These are phyloP conservation scores for Eucalyptus cloeziana DNA, from an alignment of 345 rosid genomes.

Conservation along the genomic window DNA sequence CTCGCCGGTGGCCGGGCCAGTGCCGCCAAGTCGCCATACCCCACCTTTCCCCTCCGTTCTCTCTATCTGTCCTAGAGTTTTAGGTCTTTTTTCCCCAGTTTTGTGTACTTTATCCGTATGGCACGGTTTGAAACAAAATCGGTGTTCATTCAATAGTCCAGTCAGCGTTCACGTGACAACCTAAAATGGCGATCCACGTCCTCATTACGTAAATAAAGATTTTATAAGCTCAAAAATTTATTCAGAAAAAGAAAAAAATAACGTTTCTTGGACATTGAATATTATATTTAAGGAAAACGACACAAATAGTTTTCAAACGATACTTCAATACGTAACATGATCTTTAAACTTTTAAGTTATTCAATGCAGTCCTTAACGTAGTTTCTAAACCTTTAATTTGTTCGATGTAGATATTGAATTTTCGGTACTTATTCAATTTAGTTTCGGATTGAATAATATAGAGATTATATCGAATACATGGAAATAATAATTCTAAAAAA, in stretches of 20 bases:
- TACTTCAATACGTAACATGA: fast-evolving
- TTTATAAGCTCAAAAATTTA: background rate
- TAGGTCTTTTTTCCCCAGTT: background rate
- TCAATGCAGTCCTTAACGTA: fast-evolving
- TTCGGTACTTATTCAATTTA: fast-evolving
- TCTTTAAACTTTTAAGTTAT: fast-evolving
- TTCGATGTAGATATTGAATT: fast-evolving
- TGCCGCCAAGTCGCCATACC: fast-evolving
- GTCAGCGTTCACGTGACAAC: background rate
- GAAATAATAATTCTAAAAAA: too few species aligned
- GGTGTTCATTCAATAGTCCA: background rate
- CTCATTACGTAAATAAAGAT: background rate
- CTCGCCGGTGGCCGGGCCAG: fast-evolving
- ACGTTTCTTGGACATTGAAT: background rate
- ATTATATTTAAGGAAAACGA: fast-evolving
- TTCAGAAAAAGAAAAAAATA: fast-evolving
- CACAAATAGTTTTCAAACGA: fast-evolving
- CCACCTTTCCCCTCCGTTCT: background rate
- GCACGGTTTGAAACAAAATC: background rate
- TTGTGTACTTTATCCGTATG: background rate
- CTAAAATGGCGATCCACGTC: background rate
- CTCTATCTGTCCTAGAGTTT: background rate
- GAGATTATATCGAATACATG: fast-evolving
- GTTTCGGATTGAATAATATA: fast-evolving
- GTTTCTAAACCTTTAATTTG: fast-evolving